These are phyloP conservation scores for Cenococcum geophilum DNA, from an alignment of 495 filamentous ascomycete species.

Conservation along the genomic window DNA sequence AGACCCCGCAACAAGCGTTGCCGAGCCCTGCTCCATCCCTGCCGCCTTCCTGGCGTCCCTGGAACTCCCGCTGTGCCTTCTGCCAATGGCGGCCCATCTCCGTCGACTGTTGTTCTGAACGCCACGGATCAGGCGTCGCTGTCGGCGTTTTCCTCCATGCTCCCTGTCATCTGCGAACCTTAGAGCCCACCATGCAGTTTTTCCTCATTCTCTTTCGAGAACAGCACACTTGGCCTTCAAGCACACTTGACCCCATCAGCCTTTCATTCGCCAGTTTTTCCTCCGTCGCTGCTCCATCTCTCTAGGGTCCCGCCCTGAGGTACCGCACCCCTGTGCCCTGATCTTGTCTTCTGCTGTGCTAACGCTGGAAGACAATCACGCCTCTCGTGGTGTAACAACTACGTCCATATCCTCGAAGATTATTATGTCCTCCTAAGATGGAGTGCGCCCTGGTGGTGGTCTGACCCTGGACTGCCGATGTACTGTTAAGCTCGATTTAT, in stretches of 20 bases:
- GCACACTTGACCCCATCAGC: conserved; percentile 23
- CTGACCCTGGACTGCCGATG: conserved; percentile 27
- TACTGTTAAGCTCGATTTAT: conserved; percentile 31
- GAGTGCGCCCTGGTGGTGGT: conserved; percentile 27
- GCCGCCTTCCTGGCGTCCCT: conserved; percentile 23
- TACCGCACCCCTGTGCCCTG: conserved; percentile 33
- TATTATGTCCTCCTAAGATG: conserved; percentile 32
- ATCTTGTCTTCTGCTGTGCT: conserved; percentile 27
- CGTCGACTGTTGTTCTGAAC: conserved; percentile 27
- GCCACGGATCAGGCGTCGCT: conserved; percentile 30
- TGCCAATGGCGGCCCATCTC: conserved; percentile 28
- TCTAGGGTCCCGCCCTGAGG: conserved; percentile 33
- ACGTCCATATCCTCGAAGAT: conserved; percentile 31
- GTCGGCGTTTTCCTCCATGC: conserved; percentile 32
- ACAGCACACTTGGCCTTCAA: conserved; percentile 23
- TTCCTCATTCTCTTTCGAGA: conserved; percentile 33
- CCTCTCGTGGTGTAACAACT: conserved; percentile 33
- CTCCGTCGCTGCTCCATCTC: conserved; percentile 16
- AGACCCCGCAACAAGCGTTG: conserved; percentile 34
- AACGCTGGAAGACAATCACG: conserved; percentile 30
- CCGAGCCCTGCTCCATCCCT: conserved; percentile 29
- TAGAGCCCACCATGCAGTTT: conserved; percentile 20
- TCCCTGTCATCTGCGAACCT: conserved; percentile 23
- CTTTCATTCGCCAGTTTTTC: conserved; percentile 24
- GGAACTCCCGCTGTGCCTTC: conserved; percentile 27